Base-by-base conservation (phyloP, 805 yeast species). In the Candida koratica region DNA sequence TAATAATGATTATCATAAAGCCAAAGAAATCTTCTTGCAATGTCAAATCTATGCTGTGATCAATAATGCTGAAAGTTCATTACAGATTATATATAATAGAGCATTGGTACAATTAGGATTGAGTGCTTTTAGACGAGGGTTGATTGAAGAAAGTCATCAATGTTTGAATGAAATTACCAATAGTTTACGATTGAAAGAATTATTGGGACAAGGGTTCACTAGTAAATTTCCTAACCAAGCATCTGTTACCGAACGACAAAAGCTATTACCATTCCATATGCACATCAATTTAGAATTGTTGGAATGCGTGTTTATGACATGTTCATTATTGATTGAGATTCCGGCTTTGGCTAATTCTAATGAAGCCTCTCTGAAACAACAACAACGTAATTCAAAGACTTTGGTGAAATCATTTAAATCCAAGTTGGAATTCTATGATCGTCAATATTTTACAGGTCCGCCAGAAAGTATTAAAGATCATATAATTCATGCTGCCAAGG, bases 401-500 rank as follows among this genome's bases (percentile, higher is more conserved):
- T 67, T 79, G 42, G 72, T 84, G 52, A 89, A 86, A 65, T 85
- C 95, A 18, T 88, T 93, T 71, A 82, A 90, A 64, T 80, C 95
- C 58, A 77, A 84, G 60, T 74, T 93, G 48, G 97, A 93, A 59
- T 84, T 82, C 69, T 88, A 85, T 56, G 96, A 89, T 58, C 83
- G 90, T 64, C 96, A 89, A 61, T 83, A 83, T 39, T 93, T 90
- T 73, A 86, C 87, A 45, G 98, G 97, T 28, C 98, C 98, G 32
- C 96, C 97, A 37, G 98, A 93, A 67, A 86, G 89, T 60, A 84
- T 94, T 30, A 82, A 94, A 54, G 99, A 93, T 61, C 85, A 77
- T 63, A 81, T 93, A 50, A 81, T 90, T 73, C 85, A 84, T 60
- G 95, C 97, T 32, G 94, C 97, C 27, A 81, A 81, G 63, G 78